Evolutionary conservation across 352 stramenopile species (phyloP).

Genomic region (Ophiocytium majus): DNA sequence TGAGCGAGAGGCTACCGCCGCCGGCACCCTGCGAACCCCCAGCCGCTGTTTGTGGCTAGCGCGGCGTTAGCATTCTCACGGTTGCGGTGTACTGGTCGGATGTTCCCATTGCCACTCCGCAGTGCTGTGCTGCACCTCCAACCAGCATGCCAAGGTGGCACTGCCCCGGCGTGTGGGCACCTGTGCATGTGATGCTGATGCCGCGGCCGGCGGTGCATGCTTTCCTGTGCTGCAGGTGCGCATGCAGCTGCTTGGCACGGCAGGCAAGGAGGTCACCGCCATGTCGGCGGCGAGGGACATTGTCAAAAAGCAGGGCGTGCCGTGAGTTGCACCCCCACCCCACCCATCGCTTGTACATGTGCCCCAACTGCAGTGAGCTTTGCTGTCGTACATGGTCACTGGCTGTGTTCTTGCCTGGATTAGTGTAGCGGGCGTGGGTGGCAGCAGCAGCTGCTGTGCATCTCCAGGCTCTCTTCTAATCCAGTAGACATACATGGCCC

Average conservation of each 20-base stretch:
- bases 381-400: neutral
- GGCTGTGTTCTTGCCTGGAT: neutral
- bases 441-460: no score
- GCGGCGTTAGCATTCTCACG: no score
- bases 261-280: neutral
- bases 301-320: neutral
- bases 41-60: no score
- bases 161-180: neutral
- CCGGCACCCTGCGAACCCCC: neutral
- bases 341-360: neutral
- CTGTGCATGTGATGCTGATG: neutral
- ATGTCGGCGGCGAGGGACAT: neutral
- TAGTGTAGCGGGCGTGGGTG: no score
- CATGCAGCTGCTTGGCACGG: constrained; percentile 11
- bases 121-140: neutral
- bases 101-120: no score
- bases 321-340: neutral
- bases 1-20: neutral
- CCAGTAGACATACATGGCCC: no score
- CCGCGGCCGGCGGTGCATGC: no score
- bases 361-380: neutral
- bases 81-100: no score
- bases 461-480: no score
- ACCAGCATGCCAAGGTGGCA: neutral
- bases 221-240: constrained; percentile 13